phyloP scores from a whole-genome alignment of 2,329 filamentous ascomycete genomes.

The Neocatenulostroma microsporum region DNA sequence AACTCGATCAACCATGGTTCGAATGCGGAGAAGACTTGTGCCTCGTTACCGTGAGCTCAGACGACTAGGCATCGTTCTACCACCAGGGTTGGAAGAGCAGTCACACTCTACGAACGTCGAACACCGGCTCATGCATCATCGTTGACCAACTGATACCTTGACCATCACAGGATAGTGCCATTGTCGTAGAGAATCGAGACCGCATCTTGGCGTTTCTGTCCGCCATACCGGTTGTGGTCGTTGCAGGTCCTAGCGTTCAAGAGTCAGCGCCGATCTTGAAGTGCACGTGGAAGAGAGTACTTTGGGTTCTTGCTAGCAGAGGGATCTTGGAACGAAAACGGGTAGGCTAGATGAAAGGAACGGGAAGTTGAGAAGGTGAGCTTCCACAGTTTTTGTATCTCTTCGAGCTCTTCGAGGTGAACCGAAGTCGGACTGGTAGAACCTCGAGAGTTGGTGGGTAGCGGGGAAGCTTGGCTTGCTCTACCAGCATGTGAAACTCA shows the following conservation, averaged over 20 bases:
- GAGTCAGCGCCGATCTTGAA: slow-evolving; percentile 7
- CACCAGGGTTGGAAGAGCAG: slow-evolving; percentile 9
- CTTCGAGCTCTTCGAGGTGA: too few species aligned
- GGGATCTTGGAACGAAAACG: too few species aligned
- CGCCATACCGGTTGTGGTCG: slow-evolving; percentile 5
- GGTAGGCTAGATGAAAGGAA: too few species aligned
- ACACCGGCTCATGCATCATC: slow-evolving; percentile 25
- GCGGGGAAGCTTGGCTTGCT: too few species aligned
- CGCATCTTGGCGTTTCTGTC: slow-evolving; percentile 11
- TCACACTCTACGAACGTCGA: slow-evolving; percentile 8
- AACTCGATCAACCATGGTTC: slow-evolving; percentile 1
- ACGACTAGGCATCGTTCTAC: not conserved
- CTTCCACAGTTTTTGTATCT: too few species aligned
- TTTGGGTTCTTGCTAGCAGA: slow-evolving; percentile 3
- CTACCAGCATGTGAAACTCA: too few species aligned
- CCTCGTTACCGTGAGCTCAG: not conserved
- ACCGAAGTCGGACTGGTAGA: too few species aligned
- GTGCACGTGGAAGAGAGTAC: slow-evolving; percentile 1
- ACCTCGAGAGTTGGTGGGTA: too few species aligned
- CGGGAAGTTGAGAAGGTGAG: too few species aligned
- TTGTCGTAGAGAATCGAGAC: slow-evolving; percentile 11
- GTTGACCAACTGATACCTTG: slow-evolving; percentile 19
- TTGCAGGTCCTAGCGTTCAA: not conserved
- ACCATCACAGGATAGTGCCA: slow-evolving; percentile 13
- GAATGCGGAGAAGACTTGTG: not conserved